Base-by-base conservation (phyloP, 495 filamentous ascomycete species). In the Neurospora tetrasperma region DNA sequence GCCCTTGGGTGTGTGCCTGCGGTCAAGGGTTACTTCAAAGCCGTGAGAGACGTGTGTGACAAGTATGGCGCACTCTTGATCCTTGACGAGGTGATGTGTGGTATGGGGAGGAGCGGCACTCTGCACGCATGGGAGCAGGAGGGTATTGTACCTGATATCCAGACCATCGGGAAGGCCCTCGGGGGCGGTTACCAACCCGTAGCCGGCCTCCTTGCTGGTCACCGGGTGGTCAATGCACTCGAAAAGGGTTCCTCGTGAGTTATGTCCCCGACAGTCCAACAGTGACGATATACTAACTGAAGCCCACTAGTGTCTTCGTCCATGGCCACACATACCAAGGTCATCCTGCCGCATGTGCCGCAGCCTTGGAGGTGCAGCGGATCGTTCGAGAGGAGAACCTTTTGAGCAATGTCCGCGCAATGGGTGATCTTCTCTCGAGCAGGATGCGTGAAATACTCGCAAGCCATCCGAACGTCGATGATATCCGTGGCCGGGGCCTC, bases 31-130 rank as follows among this genome's bases (percentile, higher is more conserved):
- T 95, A 94, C 73, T 89, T 94, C 76, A 80, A 84, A 69, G 90
- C 90, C 43, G 88, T 93, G 83, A 86, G 87, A 76, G 81, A 83
- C 2, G 80, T 95, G 18, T 94, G 92, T 78, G 83, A 89, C 66
- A 90, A 90, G 72, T 86, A 93, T 75, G 91, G 90, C n/a, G 91
- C 90, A 0, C 83, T 95, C 0, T 84, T 94, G 46, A 89, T 94
- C 59, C 78, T 93, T 7, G 92, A 95, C 72, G 92, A 95, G 73
- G 87, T 93, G 42, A 94, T 95, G 92, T 89, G 90, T 76, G 92
- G 91, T 0, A 92, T 92, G 87, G 91, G 91, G 1, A 85, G 90
- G 9, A 87, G 85, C 18, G 91, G 91, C 0, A 91, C 88, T 4
- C 77, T 91, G 5, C 89, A 91, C 70, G 90, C 88, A 3, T 93